Evolutionary conservation across 257 asterid species (phyloP).

Genomic region (Solanum arcanum): DNA sequence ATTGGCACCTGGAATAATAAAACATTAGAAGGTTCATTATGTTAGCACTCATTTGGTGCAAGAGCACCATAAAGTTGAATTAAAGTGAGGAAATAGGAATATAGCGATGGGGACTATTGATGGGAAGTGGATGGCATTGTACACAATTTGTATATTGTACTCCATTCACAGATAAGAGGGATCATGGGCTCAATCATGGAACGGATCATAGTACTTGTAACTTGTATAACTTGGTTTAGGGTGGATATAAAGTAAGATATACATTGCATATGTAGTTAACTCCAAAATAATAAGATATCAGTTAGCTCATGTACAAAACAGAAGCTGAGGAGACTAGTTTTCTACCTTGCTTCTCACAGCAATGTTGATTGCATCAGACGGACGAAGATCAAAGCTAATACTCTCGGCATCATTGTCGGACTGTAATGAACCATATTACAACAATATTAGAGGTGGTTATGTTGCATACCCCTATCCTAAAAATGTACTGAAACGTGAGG

Average conservation of each 20-base stretch:
- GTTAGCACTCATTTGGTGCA: not conserved
- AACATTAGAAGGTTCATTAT: not conserved
- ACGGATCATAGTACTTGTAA: not conserved
- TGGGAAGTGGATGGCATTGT: not conserved
- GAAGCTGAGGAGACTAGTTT: not conserved
- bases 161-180: not conserved
- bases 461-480: not conserved
- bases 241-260: not conserved
- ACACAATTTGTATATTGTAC: not conserved
- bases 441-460: not conserved
- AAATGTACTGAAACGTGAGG: not conserved
- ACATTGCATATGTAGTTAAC: not conserved
- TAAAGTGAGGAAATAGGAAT: not conserved
- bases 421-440: constrained; percentile 28
- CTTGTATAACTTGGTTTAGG: not conserved
- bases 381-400: constrained; percentile 81
- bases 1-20: constrained; percentile 33
- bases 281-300: not conserved
- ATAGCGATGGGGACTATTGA: not conserved
- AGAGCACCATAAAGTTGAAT: not conserved
- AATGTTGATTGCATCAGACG: constrained; percentile 96
- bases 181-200: not conserved
- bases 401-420: constrained; percentile 57
- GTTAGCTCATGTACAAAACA: not conserved
- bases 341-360: constrained; percentile 98